These are phyloP conservation scores for Candida caryicola DNA, from an alignment of 805 yeast genomes.

Conservation along the genomic window DNA sequence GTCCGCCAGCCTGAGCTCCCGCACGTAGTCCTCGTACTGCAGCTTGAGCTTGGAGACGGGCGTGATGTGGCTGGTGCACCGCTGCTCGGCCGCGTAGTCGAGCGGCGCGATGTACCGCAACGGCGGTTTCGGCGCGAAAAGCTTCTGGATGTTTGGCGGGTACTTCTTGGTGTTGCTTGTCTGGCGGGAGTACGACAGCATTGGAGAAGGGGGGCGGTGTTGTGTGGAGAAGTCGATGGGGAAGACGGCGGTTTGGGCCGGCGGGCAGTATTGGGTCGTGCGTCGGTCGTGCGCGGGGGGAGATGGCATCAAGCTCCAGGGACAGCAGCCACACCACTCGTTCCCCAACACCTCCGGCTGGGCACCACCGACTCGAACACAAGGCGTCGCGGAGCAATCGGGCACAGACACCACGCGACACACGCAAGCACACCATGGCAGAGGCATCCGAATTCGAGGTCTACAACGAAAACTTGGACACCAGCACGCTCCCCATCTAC, in stretches of 20 bases:
- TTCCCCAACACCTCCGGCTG: too few species aligned
- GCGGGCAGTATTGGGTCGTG: too few species aligned
- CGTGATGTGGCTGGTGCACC: slow-evolving; percentile 47
- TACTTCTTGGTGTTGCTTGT: slow-evolving; percentile 23
- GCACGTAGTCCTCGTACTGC: slow-evolving; percentile 24
- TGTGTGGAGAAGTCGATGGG: too few species aligned
- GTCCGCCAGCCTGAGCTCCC: slow-evolving; percentile 15
- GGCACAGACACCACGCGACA: too few species aligned
- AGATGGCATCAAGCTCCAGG: too few species aligned
- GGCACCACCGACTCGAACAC: too few species aligned
- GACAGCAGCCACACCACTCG: too few species aligned
- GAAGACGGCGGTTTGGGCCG: too few species aligned
- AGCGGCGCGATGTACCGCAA: slow-evolving; percentile 45
- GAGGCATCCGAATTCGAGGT: slow-evolving; percentile 24
- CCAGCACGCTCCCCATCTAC: slow-evolving; percentile 28
- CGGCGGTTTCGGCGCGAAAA: slow-evolving; percentile 59
- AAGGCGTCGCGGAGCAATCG: too few species aligned
- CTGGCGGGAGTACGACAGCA: too few species aligned
- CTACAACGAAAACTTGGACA: slow-evolving; percentile 30
- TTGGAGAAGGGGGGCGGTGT: too few species aligned
- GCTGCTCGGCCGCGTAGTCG: slow-evolving; percentile 47
- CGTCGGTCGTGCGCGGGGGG: too few species aligned
- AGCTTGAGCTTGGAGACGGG: slow-evolving; percentile 41
- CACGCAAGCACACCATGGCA: slow-evolving; percentile 4
- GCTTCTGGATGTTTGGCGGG: slow-evolving; percentile 44